phyloP scores from a whole-genome alignment of 2,329 filamentous ascomycete species.

The Aspergillus floridensis region DNA sequence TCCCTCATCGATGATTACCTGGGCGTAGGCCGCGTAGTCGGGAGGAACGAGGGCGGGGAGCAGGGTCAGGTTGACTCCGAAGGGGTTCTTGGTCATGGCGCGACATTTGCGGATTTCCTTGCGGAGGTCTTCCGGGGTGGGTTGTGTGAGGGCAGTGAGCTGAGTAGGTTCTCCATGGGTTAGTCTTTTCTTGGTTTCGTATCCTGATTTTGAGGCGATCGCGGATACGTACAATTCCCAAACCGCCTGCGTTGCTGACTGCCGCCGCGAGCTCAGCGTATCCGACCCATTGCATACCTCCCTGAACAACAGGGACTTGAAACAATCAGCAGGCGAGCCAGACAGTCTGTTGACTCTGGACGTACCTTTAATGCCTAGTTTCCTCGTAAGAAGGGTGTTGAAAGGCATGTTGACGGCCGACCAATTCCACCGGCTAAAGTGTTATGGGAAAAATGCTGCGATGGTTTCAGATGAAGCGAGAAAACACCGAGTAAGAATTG shows the following conservation, averaged over 20 bases:
- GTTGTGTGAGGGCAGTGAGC: constrained; percentile 73
- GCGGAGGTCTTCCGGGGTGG: constrained; percentile 84
- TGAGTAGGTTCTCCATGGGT: constrained; percentile 18
- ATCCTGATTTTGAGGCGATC: not conserved
- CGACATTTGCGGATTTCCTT: constrained; percentile 88
- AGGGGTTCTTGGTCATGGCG: constrained; percentile 62
- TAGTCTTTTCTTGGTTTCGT: not conserved
- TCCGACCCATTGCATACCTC: constrained; percentile 57
- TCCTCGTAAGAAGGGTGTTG: constrained; percentile 62
- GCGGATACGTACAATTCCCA: constrained; percentile 48
- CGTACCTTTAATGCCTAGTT: constrained; percentile 53
- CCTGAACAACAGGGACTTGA: constrained; percentile 50
- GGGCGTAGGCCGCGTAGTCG: constrained; percentile 87
- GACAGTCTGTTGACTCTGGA: not conserved
- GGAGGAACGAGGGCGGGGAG: constrained; percentile 86
- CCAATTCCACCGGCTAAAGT: not conserved
- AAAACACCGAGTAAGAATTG: not conserved
- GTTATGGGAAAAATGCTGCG: not conserved
- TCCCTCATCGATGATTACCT: constrained; percentile 89
- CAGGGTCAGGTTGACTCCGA: constrained; percentile 93
- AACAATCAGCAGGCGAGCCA: constrained; percentile 6
- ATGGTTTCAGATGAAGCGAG: not conserved
- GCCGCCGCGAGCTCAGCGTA: constrained; percentile 53
- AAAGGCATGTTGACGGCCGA: constrained; percentile 54
- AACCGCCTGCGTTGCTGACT: constrained; percentile 54